Percentiles rank a stretch among this genome's conserved stretches.
Conservation (phyloP, 441 rosid species). For the Sinapis alba region DNA sequence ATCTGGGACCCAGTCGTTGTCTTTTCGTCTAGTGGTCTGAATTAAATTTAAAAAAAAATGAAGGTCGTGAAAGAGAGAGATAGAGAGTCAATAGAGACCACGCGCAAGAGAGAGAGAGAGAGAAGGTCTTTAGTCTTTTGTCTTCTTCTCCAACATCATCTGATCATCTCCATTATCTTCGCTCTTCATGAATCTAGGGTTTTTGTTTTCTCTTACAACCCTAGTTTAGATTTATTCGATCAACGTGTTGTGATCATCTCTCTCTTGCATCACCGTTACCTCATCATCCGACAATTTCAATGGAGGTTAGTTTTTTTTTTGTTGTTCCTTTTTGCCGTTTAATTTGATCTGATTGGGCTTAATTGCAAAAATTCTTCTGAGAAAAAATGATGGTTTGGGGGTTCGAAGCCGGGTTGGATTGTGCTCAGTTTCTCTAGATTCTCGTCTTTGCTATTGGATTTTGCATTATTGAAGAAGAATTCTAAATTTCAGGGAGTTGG, state of each 20-base stretch:
- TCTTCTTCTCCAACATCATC: constrained; percentile 1
- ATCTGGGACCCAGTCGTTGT: constrained; percentile 27
- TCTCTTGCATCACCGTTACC: neutral
- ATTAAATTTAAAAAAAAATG: neutral
- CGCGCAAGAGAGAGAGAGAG: constrained; percentile 32
- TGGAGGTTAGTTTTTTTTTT: constrained; percentile 40
- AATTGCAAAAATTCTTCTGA: neutral
- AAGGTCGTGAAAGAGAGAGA: constrained; percentile 25
- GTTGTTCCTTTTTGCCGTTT: neutral
- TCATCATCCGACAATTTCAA: constrained; percentile 14
- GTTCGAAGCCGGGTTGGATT: constrained; percentile 1
- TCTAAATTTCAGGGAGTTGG: constrained; percentile 46
- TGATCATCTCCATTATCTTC: constrained; percentile 28
- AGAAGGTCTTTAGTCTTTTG: constrained; percentile 22
- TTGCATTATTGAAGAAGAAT: neutral
- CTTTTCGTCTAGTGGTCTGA: constrained; percentile 1
- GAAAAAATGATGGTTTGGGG: neutral
- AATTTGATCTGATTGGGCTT: constrained; percentile 9
- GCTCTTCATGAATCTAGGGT: constrained; percentile 38
- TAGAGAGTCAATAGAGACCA: constrained; percentile 27
- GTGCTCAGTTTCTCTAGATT: neutral
- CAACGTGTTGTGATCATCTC: neutral
- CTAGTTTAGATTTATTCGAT: constrained; percentile 29
- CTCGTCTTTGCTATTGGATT: neutral
- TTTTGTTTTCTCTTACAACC: constrained; percentile 27